These are phyloP conservation scores for Kuraishia hungarica DNA, from an alignment of 805 yeast species.

Conservation along the genomic window DNA sequence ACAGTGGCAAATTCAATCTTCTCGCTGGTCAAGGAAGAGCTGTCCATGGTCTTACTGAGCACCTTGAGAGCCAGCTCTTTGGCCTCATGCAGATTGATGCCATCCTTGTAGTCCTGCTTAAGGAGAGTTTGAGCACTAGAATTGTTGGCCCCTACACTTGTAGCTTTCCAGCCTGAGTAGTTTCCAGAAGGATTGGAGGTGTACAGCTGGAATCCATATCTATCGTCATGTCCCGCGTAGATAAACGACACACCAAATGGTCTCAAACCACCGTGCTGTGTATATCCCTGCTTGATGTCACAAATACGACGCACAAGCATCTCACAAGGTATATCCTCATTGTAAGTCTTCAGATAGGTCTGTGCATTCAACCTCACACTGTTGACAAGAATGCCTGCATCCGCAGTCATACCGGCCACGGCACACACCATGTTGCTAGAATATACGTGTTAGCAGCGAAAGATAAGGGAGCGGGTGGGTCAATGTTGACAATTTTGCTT, in stretches of 20 bases:
- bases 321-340: conserved; percentile 92
- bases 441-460: conserved; percentile 7
- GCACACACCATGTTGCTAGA: conserved; percentile 66
- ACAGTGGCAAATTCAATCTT: conserved; percentile 91
- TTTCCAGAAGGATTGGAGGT: conserved; percentile 97
- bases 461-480: background rate
- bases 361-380: conserved; percentile 84
- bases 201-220: conserved; percentile 83
- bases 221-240: conserved; percentile 91
- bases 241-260: conserved; percentile 97
- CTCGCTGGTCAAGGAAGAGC: conserved; percentile 75
- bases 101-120: conserved; percentile 91
- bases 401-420: conserved; percentile 97
- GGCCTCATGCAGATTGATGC: conserved; percentile 64
- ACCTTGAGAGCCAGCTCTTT: conserved; percentile 85
- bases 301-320: conserved; percentile 80
- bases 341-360: conserved; percentile 73
- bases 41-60: conserved; percentile 88
- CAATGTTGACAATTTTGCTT: too few species aligned
- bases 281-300: conserved; percentile 94
- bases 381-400: conserved; percentile 85
- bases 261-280: conserved; percentile 97
- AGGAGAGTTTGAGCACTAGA: conserved; percentile 92
- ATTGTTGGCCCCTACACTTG: conserved; percentile 92
- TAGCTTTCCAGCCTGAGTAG: conserved; percentile 98